Evolutionary conservation across 805 yeast species (phyloP).

Genomic region (Saccharomycopsis fibuligera): DNA sequence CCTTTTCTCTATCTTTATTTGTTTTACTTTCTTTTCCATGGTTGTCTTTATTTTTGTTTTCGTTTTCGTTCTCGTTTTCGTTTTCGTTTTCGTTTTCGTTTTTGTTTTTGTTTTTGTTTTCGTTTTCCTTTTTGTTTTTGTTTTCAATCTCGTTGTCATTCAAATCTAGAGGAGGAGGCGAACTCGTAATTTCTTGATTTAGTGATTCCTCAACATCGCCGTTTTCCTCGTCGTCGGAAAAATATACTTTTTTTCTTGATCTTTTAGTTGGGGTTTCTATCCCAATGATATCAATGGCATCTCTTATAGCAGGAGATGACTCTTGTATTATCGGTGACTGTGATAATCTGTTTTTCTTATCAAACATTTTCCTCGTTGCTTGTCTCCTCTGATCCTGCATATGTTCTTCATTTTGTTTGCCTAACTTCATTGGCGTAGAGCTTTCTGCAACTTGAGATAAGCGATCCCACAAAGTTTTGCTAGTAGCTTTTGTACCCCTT

Average conservation of each 20-base stretch:
- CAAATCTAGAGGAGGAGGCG: no score
- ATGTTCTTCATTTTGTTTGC: not conserved
- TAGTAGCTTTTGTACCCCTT: no score
- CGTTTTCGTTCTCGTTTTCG: no score
- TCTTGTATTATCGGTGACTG: conserved; percentile 23
- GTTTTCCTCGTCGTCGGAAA: not conserved
- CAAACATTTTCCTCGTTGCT: no score
- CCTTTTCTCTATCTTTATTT: no score
- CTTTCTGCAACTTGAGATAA: not conserved
- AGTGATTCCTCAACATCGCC: conserved; percentile 21
- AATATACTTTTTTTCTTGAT: not conserved
- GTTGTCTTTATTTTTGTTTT: no score
- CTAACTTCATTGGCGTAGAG: not conserved
- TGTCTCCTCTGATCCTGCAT: not conserved
- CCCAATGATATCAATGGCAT: conserved; percentile 18
- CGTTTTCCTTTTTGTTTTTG: no score
- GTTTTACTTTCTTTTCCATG: no score
- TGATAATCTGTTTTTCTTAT: not conserved
- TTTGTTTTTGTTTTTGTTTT: not conserved
- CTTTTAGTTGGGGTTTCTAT: conserved; percentile 9
- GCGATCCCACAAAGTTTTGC: no score
- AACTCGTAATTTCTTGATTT: no score
- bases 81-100: no score
- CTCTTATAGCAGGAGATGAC: conserved; percentile 26
- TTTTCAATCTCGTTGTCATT: no score